phyloP scores from a whole-genome alignment of 164 flowering plant species.

The Sextonia rubra region DNA sequence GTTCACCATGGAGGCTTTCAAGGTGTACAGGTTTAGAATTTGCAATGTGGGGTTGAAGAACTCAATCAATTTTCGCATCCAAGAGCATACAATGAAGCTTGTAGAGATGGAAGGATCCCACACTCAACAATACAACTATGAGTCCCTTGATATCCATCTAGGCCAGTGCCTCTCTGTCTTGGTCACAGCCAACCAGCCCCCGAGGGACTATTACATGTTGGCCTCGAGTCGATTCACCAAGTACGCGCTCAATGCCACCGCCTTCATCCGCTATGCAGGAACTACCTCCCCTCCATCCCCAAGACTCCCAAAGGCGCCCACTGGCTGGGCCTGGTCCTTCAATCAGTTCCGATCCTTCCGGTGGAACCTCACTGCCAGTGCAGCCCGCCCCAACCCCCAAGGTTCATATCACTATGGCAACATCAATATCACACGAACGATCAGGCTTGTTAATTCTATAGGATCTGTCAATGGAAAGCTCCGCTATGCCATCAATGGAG shows the following conservation, averaged over 20 bases:
- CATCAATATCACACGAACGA: slow-evolving; percentile 41
- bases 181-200: slow-evolving; percentile 32
- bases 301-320: slow-evolving; percentile 24
- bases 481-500: slow-evolving; percentile 40
- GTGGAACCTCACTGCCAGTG: slow-evolving; percentile 46
- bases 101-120: slow-evolving; percentile 58
- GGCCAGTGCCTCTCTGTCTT: slow-evolving; percentile 48
- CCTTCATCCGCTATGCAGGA: slow-evolving; percentile 25
- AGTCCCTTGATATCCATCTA: slow-evolving; percentile 38
- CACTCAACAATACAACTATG: slow-evolving; percentile 40
- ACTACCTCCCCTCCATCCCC: slow-evolving; percentile 27
- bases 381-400: slow-evolving; percentile 46
- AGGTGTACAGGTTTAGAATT: slow-evolving; percentile 41
- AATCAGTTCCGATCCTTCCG: slow-evolving; percentile 41
- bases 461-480: slow-evolving; percentile 29
- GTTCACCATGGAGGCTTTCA: slow-evolving; percentile 36
- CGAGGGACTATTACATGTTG: slow-evolving; percentile 40
- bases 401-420: slow-evolving; percentile 45
- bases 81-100: slow-evolving; percentile 39
- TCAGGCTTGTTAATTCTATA: slow-evolving; percentile 32
- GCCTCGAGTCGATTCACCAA: slow-evolving; percentile 45
- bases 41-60: slow-evolving; percentile 46
- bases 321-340: slow-evolving; percentile 38
- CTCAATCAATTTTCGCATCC: slow-evolving; percentile 42
- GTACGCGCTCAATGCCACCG: slow-evolving; percentile 24